Base-by-base conservation (phyloP, 768 basidiomycete species). In the Mycena albidolilacea region DNA sequence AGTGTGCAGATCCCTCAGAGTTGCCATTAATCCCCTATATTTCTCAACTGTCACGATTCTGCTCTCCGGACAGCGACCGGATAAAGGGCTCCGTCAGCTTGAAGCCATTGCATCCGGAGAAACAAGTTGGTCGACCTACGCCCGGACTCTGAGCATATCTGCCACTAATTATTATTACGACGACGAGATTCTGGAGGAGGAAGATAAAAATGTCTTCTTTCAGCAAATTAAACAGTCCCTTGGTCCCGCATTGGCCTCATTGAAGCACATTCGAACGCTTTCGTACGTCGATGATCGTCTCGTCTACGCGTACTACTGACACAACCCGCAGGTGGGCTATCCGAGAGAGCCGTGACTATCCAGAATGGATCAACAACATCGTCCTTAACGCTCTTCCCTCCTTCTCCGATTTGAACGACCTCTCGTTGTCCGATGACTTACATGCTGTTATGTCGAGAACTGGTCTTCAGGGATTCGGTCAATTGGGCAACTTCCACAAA, bases 381-480 rank as follows among this genome's bases (percentile, higher is more conserved):
- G 19, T 59, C 38, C 58, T 59, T 59, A 17, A 59, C 37, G 38
- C 58, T 39, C 58, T 59, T 59, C 58, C 58, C 58, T 59, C 58
- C 58, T 59, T 59, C 58, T 59, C 58, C 58, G 41, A 59, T 30
- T 59, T 59, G 58, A 59, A 59, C 37, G 58, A 59, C 58, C 58
- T 59, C 58, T 59, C 58, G 58, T 59, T 59, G 58, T 59, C 58
- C 58, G 58, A 38, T 59, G 58, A 59, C 58, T 59, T 59, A 59
- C 58, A 59, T 59, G 38, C 58, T 59, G 58, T 59, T 59, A 59
- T 59, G 58, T 59, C 58, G 58, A 59, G 58, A 59, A 59, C 58
- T 59, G 58, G 58, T 59, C 58, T 59, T 59, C 58, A 39, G 58
- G 58, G 37, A 59, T 59, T 59, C 38, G 58, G 38, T 59, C 58